Base-by-base conservation (phyloP, 108 stramenopile genomes). In the Stephanodiscus triporus region DNA sequence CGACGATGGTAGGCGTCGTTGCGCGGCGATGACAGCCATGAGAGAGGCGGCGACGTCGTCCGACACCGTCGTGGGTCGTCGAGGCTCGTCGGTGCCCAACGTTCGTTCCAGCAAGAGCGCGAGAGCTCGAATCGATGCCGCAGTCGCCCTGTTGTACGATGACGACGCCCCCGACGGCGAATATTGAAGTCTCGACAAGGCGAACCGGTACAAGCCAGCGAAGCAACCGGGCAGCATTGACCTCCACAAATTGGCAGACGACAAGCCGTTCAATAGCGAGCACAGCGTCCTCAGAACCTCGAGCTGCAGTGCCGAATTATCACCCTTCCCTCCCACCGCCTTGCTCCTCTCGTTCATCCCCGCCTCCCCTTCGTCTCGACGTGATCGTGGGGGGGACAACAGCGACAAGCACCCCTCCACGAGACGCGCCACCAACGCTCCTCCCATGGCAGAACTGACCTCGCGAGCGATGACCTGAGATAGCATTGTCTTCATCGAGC, bases 151-250 rank as follows among this genome's bases (percentile, higher is more conserved):
- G 54, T 80, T 76, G 20, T 65, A 51, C 14, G 78, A 77, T 1
- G 63, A 69, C 26, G 70, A 75, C 8, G 32, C 38, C 34, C 69
- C 77, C 16, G 42, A 38, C 19, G 75, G 81, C 20, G 50, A 56
- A 43, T 72, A 68, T 22, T 6, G 40, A 2, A 61, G 40, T 8
- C 36, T 61, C 61, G 57, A 50, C 60, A 66, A 70, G 16, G 77
- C 68, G 4, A 42, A 48, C 19, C 65, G 74, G 56, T 67, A 73
- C 51, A 70, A 70, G 8, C 72, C 68, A 40, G 82, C 82, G 70
- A 78, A 83, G 40, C 75, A 80, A 16, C 83, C 83, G 3, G 83
- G 83, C 2, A 84, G 45, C 26, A 84, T 53, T 5, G 70, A 59
- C 16, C 64, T 76, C 83, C 83, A 84, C 51, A 77, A 36, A n/a